Percentiles rank a stretch among this genome's conserved stretches.
phyloP scores from a whole-genome alignment of 306 rosid genomes.

The Acacia confusa region DNA sequence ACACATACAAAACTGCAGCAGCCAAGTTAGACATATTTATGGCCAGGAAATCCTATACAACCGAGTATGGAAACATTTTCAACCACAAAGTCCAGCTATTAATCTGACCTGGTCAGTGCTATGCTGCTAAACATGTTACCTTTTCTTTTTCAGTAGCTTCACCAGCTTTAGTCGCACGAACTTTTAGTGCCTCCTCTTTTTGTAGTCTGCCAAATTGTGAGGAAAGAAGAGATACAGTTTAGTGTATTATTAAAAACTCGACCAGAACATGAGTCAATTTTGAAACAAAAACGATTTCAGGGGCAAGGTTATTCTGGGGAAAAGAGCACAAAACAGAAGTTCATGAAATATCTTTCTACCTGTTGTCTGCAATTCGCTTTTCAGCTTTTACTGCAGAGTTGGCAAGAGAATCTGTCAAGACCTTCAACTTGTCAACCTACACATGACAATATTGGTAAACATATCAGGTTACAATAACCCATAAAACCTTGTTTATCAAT shows the following conservation, averaged over 20 bases:
- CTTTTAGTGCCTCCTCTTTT: slow-evolving; percentile 90
- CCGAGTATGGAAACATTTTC: slow-evolving; percentile 3
- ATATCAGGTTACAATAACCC: neutral
- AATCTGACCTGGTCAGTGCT: slow-evolving; percentile 23
- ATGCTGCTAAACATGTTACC: slow-evolving; percentile 48
- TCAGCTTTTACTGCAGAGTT: slow-evolving; percentile 90
- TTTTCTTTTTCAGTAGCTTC: slow-evolving; percentile 87
- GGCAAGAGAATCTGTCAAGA: slow-evolving; percentile 87
- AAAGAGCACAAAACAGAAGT: slow-evolving; percentile 7
- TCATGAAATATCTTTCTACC: slow-evolving; percentile 47
- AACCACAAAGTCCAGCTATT: slow-evolving; percentile 1
- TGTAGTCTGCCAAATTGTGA: slow-evolving; percentile 58
- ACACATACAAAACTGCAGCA: neutral
- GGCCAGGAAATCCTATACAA: slow-evolving; percentile 14
- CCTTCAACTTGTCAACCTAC: slow-evolving; percentile 96
- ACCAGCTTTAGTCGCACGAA: slow-evolving; percentile 70
- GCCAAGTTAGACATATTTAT: slow-evolving; percentile 6
- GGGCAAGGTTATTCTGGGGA: neutral
- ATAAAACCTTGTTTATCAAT: neutral
- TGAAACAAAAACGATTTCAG: slow-evolving; percentile 16
- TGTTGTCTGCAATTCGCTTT: slow-evolving; percentile 88
- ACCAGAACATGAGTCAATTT: neutral
- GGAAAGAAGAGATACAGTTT: neutral
- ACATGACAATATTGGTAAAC: slow-evolving; percentile 14
- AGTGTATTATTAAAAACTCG: slow-evolving; percentile 11